Evolutionary conservation across 2,329 filamentous ascomycete species (phyloP), one percentile per base, ranked within the genome.

Genomic region (Canariomyces notabilis): DNA sequence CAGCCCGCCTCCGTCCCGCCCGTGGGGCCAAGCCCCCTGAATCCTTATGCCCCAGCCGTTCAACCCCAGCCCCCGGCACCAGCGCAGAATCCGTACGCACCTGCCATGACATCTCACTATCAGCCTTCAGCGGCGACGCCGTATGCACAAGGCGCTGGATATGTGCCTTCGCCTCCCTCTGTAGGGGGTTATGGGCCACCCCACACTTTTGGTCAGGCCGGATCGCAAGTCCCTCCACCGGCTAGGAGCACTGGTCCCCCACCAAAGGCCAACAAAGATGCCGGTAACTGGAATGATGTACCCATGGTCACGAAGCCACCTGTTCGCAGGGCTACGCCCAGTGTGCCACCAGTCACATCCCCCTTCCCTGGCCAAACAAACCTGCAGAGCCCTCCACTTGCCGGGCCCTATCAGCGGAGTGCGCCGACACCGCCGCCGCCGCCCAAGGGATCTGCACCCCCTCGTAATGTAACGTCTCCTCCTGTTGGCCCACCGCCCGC

Each of bases 231-330:
- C 52, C 81, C 79, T 50, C 75, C 79, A 20, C 82, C 80, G 29
- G 77, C 83, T n/a, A 84, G 87, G 14, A 75, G 79, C 11, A 75
- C 76, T 19, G 74, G 80, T 33, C 83, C 89, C 18, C 80, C 87
- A 15, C 80, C 87, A 8, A 82, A 80, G 60, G 73, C 79, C 47
- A 81, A 81, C 46, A 83, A 82, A 61, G 84, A 85, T 53, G 83
- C 83, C 53, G 80, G 83, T 21, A 85, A 87, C 57, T 98, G 93
- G 93, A 98, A 98, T 58, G 93, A 98, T 65, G 85, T 94, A 42
- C 93, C 93, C 1, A 78, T 95, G 59, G 86, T 97, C 37, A 76
- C 80, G 37, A 88, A 91, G 70, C 76, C 85, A n/a, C 77, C 79
- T 12, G 77, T 83, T 18, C 82, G 90, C 55, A 80, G 84, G 61